A percentile compares a stretch with the other conserved stretches of the same genome.
These are phyloP conservation scores for Sherardia arvensis DNA, from an alignment of 257 asterid genomes.

Conservation along the genomic window DNA sequence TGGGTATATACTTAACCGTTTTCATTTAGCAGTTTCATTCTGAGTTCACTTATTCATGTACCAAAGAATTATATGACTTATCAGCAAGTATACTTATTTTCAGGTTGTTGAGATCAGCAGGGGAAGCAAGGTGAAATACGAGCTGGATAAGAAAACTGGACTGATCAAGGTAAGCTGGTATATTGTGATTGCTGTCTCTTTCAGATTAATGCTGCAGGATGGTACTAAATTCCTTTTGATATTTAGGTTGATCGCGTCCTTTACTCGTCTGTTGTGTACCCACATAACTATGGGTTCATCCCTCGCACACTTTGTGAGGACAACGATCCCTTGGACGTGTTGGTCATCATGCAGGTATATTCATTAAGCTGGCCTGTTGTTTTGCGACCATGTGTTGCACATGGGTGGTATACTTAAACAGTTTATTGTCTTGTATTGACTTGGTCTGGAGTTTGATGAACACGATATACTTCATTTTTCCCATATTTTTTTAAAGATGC, in stretches of 20 bases:
- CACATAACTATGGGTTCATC: slow-evolving; percentile 96
- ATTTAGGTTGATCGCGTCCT: slow-evolving; percentile 92
- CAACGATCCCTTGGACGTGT: slow-evolving; percentile 86
- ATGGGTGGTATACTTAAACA: not conserved
- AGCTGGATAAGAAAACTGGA: slow-evolving; percentile 91
- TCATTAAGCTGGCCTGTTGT: not conserved
- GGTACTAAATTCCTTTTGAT: slow-evolving; percentile 12
- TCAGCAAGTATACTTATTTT: slow-evolving; percentile 1
- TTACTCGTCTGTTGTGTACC: slow-evolving; percentile 94
- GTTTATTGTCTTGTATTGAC: not conserved
- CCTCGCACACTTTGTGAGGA: slow-evolving; percentile 97
- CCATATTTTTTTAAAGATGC: not conserved
- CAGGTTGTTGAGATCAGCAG: slow-evolving; percentile 92
- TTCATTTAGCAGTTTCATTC: not conserved
- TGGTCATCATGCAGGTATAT: slow-evolving; percentile 96
- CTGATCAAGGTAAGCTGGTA: slow-evolving; percentile 64
- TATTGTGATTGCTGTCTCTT: not conserved
- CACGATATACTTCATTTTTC: not conserved
- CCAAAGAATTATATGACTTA: no score
- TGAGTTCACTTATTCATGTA: no score
- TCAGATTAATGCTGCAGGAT: not conserved
- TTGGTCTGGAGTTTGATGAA: not conserved
- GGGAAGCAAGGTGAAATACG: slow-evolving; percentile 98
- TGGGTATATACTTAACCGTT: not conserved
- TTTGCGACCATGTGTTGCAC: not conserved